phyloP scores from a whole-genome alignment of 257 asterid species.

The Petrea volubilis region DNA sequence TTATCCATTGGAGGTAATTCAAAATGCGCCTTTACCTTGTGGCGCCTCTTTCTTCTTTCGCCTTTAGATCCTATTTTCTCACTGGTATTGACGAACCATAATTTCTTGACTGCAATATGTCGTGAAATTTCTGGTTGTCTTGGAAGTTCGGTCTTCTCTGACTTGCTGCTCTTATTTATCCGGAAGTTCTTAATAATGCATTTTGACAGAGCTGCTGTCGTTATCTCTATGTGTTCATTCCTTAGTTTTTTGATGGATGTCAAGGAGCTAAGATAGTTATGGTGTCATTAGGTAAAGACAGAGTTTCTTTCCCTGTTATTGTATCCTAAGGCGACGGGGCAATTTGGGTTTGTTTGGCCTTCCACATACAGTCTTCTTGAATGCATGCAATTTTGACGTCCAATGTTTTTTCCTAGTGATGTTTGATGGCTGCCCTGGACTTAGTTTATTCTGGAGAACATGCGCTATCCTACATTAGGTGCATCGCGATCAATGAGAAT shows the following conservation, averaged over 20 bases:
- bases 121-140: not conserved
- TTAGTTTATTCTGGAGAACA: not conserved
- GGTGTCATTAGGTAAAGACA: not conserved
- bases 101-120: not conserved
- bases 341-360: too few relatives aligned
- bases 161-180: not conserved
- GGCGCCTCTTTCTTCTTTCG: too few relatives aligned
- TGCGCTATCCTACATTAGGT: not conserved
- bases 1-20: not conserved
- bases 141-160: not conserved
- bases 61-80: too few relatives aligned
- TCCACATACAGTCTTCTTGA: not conserved
- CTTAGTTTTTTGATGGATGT: not conserved
- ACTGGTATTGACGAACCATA: not conserved
- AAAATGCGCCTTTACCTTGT: not conserved
- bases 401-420: not conserved
- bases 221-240: not conserved
- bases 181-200: not conserved
- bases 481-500: not conserved
- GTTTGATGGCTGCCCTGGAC: not conserved
- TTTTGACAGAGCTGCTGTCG: not conserved
- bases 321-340: too few relatives aligned
- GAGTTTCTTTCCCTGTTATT: too few relatives aligned
- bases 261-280: not conserved
- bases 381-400: not conserved